Evolutionary conservation across 768 basidiomycete species (phyloP).

Genomic region (Nevesoporus exiguus): DNA sequence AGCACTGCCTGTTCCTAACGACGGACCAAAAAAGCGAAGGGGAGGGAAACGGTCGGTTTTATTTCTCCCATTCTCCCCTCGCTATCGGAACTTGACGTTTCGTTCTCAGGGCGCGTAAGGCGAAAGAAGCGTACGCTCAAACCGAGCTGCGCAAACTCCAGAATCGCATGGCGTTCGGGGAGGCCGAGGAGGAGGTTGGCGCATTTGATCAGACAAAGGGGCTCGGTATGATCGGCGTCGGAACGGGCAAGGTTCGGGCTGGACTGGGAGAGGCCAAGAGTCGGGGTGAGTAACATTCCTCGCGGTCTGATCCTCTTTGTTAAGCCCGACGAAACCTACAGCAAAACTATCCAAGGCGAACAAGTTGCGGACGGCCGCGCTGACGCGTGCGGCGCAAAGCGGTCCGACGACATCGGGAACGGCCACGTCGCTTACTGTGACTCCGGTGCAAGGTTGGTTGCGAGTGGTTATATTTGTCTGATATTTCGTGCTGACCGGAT

Average conservation of each 20-base stretch:
- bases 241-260: constrained; percentile 87
- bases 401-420: constrained; percentile 67
- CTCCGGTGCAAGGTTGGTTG: constrained; percentile 84
- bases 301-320: neutral
- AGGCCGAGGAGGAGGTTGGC: constrained; percentile 93
- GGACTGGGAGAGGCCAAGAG: constrained; percentile 85
- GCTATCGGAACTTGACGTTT: neutral
- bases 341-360: constrained; percentile 96
- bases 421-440: constrained; percentile 89
- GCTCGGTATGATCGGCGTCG: constrained; percentile 90
- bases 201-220: constrained; percentile 98
- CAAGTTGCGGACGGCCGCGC: constrained; percentile 82
- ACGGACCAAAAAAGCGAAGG: constrained; percentile 91
- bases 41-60: constrained; percentile 83
- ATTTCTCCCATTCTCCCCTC: neutral
- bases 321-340: constrained; percentile 30
- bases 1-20: constrained; percentile 90
- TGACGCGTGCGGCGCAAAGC: constrained; percentile 68
- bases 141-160: constrained; percentile 96
- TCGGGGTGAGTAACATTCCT: constrained; percentile 58
- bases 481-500: constrained; percentile 13
- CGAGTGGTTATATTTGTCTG: neutral
- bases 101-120: constrained; percentile 76
- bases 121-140: constrained; percentile 97
- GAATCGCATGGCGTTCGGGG: constrained; percentile 94